Base-by-base conservation (phyloP, 495 filamentous ascomycete species). In the Sordaria brevicollis region DNA sequence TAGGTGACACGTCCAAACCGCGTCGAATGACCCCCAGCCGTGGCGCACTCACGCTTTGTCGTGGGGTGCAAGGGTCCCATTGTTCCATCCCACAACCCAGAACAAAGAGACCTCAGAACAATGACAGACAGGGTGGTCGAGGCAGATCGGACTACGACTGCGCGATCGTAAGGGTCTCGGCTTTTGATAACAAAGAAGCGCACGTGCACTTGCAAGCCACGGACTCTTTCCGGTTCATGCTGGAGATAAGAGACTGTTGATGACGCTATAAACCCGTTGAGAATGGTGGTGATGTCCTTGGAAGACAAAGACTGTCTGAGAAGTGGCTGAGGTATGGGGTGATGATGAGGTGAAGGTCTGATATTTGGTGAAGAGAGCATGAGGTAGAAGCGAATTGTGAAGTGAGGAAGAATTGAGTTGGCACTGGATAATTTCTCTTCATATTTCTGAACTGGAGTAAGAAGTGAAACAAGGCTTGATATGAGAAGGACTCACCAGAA, bases 401-500 rank as follows among this genome's bases (percentile, higher is more conserved):
- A 39, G 37, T 7, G 36, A 10, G 4, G 4, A 5, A 38, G 36
- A 17, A 15, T 13, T 4, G 36, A 38, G 3, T 17, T 5, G 36
- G 3, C 36, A 38, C 2, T 38, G 36, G 15, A 15, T 17, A n/a
- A 41, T 41, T 15, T 41, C 17, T 41, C 17, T 41, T n/a, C n/a
- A n/a, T n/a, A n/a, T n/a, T n/a, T n/a, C n/a, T n/a, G n/a, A n/a
- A n/a, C n/a, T n/a, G n/a, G n/a, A n/a, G n/a, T n/a, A 41, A 41
- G 39, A 62, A 39, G 41, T n/a, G 57, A 67, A 34, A 73, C 25
- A 37, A n/a, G 67, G n/a, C 67, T 65, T 37, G 33, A 54, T 19
- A 39, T 31, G 37, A 69, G 4, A 33, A 34, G 8, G 37, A 87
- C 91, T 87, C 83, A 94, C 91, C 82, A 94, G 81, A 68, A 93